Percentiles rank a stretch among this genome's conserved stretches.
These are phyloP conservation scores for Metschnikowia dekortorum DNA, from an alignment of 805 yeast species.

Conservation along the genomic window DNA sequence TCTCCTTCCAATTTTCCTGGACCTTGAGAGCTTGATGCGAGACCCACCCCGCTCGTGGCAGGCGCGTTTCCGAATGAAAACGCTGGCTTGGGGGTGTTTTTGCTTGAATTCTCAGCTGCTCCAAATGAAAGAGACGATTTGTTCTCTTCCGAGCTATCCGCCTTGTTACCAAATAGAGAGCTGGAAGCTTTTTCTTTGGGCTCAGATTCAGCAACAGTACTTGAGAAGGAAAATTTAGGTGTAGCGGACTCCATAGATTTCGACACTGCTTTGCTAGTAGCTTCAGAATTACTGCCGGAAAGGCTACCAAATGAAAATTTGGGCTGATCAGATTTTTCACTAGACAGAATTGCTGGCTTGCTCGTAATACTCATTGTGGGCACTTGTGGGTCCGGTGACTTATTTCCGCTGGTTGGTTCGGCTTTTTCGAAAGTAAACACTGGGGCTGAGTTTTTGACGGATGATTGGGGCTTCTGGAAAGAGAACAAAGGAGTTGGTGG, in stretches of 20 bases:
- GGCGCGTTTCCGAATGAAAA: conserved; percentile 14
- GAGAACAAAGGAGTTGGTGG: background rate
- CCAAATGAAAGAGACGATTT: conserved; percentile 5
- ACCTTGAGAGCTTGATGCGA: background rate
- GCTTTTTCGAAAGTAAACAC: background rate
- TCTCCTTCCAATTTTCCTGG: background rate
- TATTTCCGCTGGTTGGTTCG: background rate
- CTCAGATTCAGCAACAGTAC: background rate
- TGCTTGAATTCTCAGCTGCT: background rate
- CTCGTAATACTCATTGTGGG: background rate
- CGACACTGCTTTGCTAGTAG: background rate
- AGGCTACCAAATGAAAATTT: background rate
- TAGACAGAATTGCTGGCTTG: background rate
- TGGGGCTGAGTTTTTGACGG: background rate
- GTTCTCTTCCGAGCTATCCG: background rate
- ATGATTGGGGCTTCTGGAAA: background rate
- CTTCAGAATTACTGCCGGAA: background rate
- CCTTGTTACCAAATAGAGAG: background rate
- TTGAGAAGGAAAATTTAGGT: background rate
- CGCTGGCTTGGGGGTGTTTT: conserved; percentile 5
- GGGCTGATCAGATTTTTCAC: background rate
- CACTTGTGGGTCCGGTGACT: background rate
- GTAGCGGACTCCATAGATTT: background rate
- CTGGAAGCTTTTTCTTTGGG: background rate
- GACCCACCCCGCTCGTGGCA: background rate